Base-by-base conservation (phyloP, 352 stramenopile species). In the Stramenopiles sp. region DNA sequence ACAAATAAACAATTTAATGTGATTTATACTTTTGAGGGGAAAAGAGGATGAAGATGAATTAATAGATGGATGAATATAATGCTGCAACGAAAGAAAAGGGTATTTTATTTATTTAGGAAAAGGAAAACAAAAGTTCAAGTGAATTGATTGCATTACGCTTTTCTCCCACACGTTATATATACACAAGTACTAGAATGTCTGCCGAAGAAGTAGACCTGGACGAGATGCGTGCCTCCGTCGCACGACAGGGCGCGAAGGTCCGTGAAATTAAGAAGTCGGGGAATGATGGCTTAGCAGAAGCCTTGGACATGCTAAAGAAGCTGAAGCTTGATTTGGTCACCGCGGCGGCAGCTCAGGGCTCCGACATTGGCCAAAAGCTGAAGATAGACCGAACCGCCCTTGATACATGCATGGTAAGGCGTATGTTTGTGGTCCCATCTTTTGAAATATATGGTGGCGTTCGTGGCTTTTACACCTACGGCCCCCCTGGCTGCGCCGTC, bases 371-470 rank as follows among this genome's bases (percentile, higher is more conserved):
- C 36, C 35, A 12, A 32, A 49, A 34, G 37, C 49, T 69, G 32
- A 18, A 73, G 32, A 87, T 91, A 74, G 85, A 90, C 76, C 81
- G 84, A 32, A 84, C 87, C 79, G 87, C 90, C 34, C 88, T 99
- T 80, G 94, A 99, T 82, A 93, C 98, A 77, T 81, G 98, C 76
- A 84, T 99, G 25, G 84, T 98, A 79, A 89, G 94, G 74, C 97
- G 97, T 81, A 99, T 99, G 94, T 98, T 99, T 83, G 92, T 99
- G 35, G 89, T 99, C 76, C 94, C 95, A 35, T 94, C 89, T 35
- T 99, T 99, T 80, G 94, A 99, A 84, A 99, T 99, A 77, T 97
- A 99, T 83, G 94, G 94, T 76, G 94, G 94, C 76, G 94, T 98
- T 25, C 95, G 92, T 73, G 95, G 96, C 77, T 91, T 99, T 74